Conservation (phyloP, 2,329 filamentous ascomycete genomes). For the Cercospora sojina region DNA sequence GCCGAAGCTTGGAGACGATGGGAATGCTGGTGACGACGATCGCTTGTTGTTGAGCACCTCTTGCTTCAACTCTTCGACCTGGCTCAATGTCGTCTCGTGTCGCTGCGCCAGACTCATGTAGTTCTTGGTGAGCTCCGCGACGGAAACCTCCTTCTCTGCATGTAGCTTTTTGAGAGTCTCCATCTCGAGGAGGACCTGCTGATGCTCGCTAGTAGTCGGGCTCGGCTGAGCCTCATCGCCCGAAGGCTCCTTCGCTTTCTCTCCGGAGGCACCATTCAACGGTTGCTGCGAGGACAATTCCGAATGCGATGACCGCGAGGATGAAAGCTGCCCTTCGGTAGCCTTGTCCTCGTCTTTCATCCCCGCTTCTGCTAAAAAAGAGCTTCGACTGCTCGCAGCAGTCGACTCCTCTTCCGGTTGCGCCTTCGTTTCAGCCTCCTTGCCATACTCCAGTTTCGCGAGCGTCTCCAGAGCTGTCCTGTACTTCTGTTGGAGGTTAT, state of each 20-base stretch:
- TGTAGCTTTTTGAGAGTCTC: constrained; percentile 69
- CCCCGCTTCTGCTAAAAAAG: constrained; percentile 80
- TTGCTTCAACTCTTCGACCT: constrained; percentile 87
- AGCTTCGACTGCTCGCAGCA: constrained; percentile 64
- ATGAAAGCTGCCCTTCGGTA: constrained; percentile 62
- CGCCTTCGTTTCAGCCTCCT: constrained; percentile 19
- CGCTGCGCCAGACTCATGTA: constrained; percentile 81
- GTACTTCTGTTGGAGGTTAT: constrained; percentile 82
- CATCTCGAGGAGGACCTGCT: constrained; percentile 68
- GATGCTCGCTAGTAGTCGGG: constrained; percentile 40
- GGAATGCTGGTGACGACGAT: constrained; percentile 30
- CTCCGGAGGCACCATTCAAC: constrained; percentile 52
- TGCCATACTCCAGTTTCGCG: constrained; percentile 74
- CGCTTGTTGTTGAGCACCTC: constrained; percentile 69
- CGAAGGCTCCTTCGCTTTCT: constrained; percentile 17
- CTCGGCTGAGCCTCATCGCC: constrained; percentile 18
- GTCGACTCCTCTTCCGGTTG: constrained; percentile 61
- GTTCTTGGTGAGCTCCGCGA: constrained; percentile 69
- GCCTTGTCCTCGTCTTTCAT: constrained; percentile 68
- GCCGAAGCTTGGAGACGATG: constrained; percentile 20
- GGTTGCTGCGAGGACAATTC: constrained; percentile 87
- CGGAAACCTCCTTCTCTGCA: constrained; percentile 72
- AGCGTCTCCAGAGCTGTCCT: constrained; percentile 81
- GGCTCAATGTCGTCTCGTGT: constrained; percentile 76
- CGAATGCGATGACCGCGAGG: constrained; percentile 87